Base-by-base conservation (phyloP, 2,329 filamentous ascomycete species). In the Fusarium bactridioides region DNA sequence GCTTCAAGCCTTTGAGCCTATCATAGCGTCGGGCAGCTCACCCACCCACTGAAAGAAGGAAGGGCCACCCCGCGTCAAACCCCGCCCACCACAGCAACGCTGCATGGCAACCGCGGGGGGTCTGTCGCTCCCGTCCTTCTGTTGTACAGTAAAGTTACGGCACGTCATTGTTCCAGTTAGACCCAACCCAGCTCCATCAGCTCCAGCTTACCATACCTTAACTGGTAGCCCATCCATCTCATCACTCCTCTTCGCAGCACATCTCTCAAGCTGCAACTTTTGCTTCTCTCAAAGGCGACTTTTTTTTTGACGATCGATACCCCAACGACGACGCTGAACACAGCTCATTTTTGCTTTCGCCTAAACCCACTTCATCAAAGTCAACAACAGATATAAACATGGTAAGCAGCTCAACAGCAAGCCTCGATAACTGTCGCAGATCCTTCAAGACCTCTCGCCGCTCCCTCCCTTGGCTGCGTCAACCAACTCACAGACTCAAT, bases 111-210 rank as follows among this genome's bases (percentile, higher is more conserved):
- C 45, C 44, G 55, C 53, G 67, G 69, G 67, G 67, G 67, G 21
- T 21, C 27, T 35, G 25, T 55, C 44, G 55, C 25, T 60, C 35
- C 31, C 31, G 31, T 33, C 31, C 56, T 51, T 25, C 23, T 45
- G 56, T 61, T 63, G 62, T 47, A 65, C 70, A 70, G 72, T 33
- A 47, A 47, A 47, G 44, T 47, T 47, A 61, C 66, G 70, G 72
- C 72, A 74, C 72, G 72, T 74, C 72, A 74, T 74, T 73, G 65
- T 70, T 69, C 72, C 72, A 72, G 60, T 61, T 57, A 37, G 45
- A 45, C 44, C 43, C 43, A 45, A 16, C 41, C 15, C 33, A 35
- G 33, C 58, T 73, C 60, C 72, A 67, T 58, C 62, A 62, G 64
- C 59, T 74, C 67, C 61, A 74, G 64, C 72, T 74, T 68, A 69